Conservation (phyloP, 352 stramenopile species). For the Phytophthora sojae region DNA sequence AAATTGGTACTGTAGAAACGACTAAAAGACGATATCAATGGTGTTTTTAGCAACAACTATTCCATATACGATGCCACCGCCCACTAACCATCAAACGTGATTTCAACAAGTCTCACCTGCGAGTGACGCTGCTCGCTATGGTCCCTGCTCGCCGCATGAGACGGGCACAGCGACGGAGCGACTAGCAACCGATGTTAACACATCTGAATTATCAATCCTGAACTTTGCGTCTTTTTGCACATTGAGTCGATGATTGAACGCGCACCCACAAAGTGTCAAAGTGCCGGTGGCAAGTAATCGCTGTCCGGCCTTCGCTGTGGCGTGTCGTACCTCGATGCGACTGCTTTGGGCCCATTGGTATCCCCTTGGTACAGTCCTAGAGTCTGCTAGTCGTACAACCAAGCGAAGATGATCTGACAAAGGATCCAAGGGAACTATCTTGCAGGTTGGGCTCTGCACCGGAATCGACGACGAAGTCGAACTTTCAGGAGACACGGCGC, state of each 20-base stretch:
- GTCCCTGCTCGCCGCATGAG: not conserved
- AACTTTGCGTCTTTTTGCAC: slow-evolving; percentile 27
- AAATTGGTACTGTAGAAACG: not conserved
- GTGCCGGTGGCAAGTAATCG: slow-evolving; percentile 9
- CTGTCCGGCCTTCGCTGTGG: not conserved
- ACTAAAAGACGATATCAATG: slow-evolving; percentile 9
- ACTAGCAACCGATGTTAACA: slow-evolving; percentile 12
- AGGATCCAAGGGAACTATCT: slow-evolving; percentile 17
- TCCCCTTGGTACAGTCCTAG: not conserved
- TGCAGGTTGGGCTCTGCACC: slow-evolving; percentile 19
- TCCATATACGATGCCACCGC: too few relatives aligned
- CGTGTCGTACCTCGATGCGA: not conserved
- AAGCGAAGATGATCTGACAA: slow-evolving; percentile 10
- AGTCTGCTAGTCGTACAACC: slow-evolving; percentile 3
- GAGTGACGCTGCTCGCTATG: not conserved
- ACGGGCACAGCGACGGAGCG: not conserved
- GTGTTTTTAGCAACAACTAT: not conserved
- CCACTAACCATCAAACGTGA: too few relatives aligned
- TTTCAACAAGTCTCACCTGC: too few relatives aligned
- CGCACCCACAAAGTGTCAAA: not conserved
- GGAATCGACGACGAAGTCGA: slow-evolving; percentile 11
- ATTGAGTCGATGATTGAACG: not conserved
- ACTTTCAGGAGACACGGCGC: not conserved
- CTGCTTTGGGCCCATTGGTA: not conserved
- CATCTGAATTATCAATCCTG: slow-evolving; percentile 24